Conservation (phyloP, 768 basidiomycete species). For the Agrocybe pediades region DNA sequence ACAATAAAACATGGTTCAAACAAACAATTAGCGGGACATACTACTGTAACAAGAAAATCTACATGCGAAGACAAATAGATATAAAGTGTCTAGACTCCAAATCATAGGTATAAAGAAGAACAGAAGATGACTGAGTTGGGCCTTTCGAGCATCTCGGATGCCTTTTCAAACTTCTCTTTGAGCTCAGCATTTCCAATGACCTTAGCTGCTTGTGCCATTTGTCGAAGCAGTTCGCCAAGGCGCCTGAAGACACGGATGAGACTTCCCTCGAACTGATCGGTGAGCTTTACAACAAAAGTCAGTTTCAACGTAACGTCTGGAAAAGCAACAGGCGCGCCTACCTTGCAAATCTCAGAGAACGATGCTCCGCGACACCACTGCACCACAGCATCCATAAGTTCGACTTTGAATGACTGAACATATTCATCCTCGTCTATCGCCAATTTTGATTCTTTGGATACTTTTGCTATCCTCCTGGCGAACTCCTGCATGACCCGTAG, state of each 20-base stretch:
- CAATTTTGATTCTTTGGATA: conserved; percentile 92
- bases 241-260: conserved; percentile 96
- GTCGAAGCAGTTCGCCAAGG: conserved; percentile 89
- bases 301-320: not conserved
- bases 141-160: conserved; percentile 90
- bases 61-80: not conserved
- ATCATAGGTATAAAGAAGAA: conserved; percentile 78
- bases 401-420: conserved; percentile 95
- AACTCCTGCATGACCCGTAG: conserved; percentile 95
- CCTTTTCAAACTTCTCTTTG: conserved; percentile 90
- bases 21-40: no score
- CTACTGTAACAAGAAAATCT: not conserved
- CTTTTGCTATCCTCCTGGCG: conserved; percentile 94
- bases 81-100: conserved; percentile 1
- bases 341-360: conserved; percentile 96
- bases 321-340: conserved; percentile 29
- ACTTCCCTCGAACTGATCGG: conserved; percentile 96
- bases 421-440: conserved; percentile 91
- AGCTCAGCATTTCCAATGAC: conserved; percentile 96
- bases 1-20: not conserved
- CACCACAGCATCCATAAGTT: conserved; percentile 96
- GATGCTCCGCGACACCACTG: conserved; percentile 99
- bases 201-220: conserved; percentile 95
- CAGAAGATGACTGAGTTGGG: conserved; percentile 95
- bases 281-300: conserved; percentile 54